phyloP scores from a whole-genome alignment of 2,329 filamentous ascomycete genomes.

The Penicillium sp. region DNA sequence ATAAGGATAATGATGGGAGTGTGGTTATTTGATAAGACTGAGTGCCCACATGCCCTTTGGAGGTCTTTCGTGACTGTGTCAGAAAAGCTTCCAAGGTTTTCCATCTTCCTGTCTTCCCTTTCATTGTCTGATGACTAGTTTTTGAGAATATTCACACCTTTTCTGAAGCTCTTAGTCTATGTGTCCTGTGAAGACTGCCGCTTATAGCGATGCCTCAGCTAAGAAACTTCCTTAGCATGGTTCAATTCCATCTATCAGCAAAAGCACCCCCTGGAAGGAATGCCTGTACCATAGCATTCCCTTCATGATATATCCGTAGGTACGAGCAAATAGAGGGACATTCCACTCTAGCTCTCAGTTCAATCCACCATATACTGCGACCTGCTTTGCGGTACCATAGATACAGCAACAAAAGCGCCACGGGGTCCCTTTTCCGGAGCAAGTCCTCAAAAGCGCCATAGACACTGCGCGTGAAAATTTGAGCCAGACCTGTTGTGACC shows the following conservation, averaged over 20 bases:
- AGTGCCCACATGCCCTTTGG: too few species aligned
- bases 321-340: constrained; percentile 42
- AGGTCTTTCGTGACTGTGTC: too few species aligned
- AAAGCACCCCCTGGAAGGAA: constrained; percentile 30
- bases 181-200: too few species aligned
- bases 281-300: constrained; percentile 23
- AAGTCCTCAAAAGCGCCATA: constrained; percentile 32
- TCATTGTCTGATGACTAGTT: too few species aligned
- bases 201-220: too few species aligned
- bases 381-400: constrained; percentile 43
- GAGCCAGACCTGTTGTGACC: constrained; percentile 20
- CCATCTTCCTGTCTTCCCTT: too few species aligned
- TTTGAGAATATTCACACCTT: too few species aligned
- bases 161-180: too few species aligned
- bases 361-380: constrained; percentile 44
- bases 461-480: constrained; percentile 36
- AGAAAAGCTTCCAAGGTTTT: too few species aligned
- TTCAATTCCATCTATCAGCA: constrained; percentile 12
- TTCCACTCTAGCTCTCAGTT: constrained; percentile 41
- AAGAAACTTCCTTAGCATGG: too few species aligned
- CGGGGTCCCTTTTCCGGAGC: constrained; percentile 33
- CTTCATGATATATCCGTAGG: constrained; percentile 29
- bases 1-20: too few species aligned
- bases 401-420: constrained; percentile 40
- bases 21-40: too few species aligned